Conservation (phyloP, 1,284 basidiomycete genomes). For the Testicularia cyperi region DNA sequence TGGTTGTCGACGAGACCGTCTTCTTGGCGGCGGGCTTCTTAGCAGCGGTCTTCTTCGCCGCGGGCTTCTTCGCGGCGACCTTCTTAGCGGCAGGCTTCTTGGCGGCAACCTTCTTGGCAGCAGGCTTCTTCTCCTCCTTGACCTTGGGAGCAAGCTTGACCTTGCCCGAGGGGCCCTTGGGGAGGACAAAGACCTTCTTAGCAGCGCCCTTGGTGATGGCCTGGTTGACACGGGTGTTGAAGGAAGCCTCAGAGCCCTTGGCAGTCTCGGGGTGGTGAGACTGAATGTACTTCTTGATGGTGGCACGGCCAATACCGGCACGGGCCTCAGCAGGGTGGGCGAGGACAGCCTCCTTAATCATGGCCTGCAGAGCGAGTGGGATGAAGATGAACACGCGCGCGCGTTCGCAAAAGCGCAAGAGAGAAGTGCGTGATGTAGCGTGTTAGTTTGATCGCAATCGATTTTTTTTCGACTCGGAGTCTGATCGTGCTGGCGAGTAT, state of each 20-base stretch:
- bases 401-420: too few relatives aligned
- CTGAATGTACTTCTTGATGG: constrained; percentile 80
- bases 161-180: constrained; percentile 77
- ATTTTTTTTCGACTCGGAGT: too few relatives aligned
- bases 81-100: constrained; percentile 48
- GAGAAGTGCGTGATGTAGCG: too few relatives aligned
- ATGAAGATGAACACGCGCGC: neutral
- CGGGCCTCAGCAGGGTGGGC: constrained; percentile 76
- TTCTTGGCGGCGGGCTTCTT: constrained; percentile 48
- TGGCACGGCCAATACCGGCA: constrained; percentile 80
- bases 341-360: constrained; percentile 72
- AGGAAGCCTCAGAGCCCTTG: constrained; percentile 64
- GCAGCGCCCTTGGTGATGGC: constrained; percentile 79
- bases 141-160: constrained; percentile 73
- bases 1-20: constrained; percentile 40
- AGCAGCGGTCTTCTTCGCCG: constrained; percentile 61
- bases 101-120: constrained; percentile 66
- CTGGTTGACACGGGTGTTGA: constrained; percentile 76
- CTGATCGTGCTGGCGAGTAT: too few relatives aligned
- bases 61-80: constrained; percentile 50
- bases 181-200: constrained; percentile 76
- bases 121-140: constrained; percentile 63
- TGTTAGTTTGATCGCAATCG: too few relatives aligned
- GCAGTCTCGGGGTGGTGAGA: constrained; percentile 43
- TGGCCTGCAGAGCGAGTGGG: constrained; percentile 37